Evolutionary conservation across 371 early-diverging fungal genomes (phyloP), one percentile per base, ranked within the genome.

Genomic region (Mortierella sp.): DNA sequence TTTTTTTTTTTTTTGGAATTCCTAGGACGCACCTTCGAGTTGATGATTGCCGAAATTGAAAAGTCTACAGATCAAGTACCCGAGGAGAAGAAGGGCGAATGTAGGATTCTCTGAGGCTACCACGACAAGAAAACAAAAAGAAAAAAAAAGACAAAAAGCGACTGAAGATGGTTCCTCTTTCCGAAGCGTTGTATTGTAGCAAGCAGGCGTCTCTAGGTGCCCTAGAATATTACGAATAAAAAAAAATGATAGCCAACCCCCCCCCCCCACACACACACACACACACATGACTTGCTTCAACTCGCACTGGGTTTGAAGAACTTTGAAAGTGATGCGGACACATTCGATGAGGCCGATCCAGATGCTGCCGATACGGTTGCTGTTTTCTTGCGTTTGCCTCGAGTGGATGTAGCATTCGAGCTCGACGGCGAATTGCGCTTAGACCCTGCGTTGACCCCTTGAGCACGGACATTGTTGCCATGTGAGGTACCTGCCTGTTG

Each of bases 41-140:
- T 86, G 41, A 83, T 90, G 82, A 87, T 91, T 60, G 84, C 84
- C 34, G 84, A 87, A 50, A 88, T 91, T 65, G 92, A 91, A 81
- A 88, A 89, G 54, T 83, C 84, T 10, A 82, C 86, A 31, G 87
- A 85, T 38, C 55, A 56, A 42, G 86, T 86, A 30, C 85, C 89
- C 30, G 72, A 84, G 16, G 89, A 87, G 76, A 87, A 85, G 58
- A 84, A 86, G 59, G 81, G 78, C 52, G 84, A 79, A 23, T 89
- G 90, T 76, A 55, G 67, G 28, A 79, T 86, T 42, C 72, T 82
- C 31, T 86, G 72, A 79, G 58, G 34, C 9, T 5, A 49, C 10
- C 24, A 5, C 31, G 46, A 18, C 21, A 42, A 19, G 7, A n/a
- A 31, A 24, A 19, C 34, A 31, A 38, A 58, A 16, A 27, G 28